Conservation (phyloP, 805 yeast species). For the Candida chilensis region DNA sequence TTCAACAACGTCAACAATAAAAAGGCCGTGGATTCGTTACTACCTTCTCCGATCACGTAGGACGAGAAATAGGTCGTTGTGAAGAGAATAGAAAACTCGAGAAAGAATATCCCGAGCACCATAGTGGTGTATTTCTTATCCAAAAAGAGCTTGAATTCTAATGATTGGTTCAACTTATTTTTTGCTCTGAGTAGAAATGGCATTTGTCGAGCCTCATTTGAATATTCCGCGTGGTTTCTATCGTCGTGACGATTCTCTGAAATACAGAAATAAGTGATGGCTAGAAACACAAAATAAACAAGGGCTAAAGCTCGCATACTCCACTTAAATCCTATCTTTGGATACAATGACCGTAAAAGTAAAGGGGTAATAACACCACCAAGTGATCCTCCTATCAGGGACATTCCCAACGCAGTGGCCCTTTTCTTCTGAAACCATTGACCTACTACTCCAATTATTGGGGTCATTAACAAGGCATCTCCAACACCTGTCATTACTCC, state of each 20-base stretch:
- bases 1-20: conserved; percentile 37
- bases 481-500: conserved; percentile 28
- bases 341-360: conserved; percentile 33
- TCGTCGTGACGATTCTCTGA: too few relatives aligned
- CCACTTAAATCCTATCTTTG: conserved; percentile 48
- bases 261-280: too few relatives aligned
- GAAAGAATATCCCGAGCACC: conserved; percentile 29
- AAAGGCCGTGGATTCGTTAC: conserved; percentile 26
- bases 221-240: too few relatives aligned
- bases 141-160: too few relatives aligned
- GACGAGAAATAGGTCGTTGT: conserved; percentile 34
- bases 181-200: too few relatives aligned
- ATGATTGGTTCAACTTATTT: too few relatives aligned
- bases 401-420: conserved; percentile 53
- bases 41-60: conserved; percentile 31
- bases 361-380: conserved; percentile 61
- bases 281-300: conserved; percentile 10
- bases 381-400: conserved; percentile 56
- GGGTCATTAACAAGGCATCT: conserved; percentile 41
- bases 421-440: conserved; percentile 55
- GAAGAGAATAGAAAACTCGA: conserved; percentile 28
- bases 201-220: too few relatives aligned
- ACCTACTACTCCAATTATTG: conserved; percentile 43
- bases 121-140: too few relatives aligned
- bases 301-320: conserved; percentile 41